Percentiles rank a stretch among this genome's conserved stretches.
Conservation (phyloP, 805 yeast species). For the Barnettozyma siamensis region DNA sequence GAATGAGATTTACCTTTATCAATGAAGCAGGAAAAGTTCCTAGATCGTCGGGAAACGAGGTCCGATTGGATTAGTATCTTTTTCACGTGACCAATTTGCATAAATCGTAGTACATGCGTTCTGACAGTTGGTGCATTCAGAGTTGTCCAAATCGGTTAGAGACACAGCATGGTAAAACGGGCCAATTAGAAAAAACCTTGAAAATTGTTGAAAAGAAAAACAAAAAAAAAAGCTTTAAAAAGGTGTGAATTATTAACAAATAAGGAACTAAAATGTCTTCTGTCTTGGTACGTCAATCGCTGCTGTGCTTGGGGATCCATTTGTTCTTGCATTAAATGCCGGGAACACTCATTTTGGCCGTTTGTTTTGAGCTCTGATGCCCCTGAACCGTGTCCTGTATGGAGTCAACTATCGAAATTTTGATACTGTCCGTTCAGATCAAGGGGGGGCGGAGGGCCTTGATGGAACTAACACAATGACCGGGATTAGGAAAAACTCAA, state of each 20-base stretch:
- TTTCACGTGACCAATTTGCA: too few relatives aligned
- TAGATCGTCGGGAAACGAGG: slow-evolving; percentile 2
- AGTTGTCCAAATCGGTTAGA: too few relatives aligned
- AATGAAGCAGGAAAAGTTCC: too few relatives aligned
- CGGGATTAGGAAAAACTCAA: background rate
- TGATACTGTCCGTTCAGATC: background rate
- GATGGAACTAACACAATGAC: background rate
- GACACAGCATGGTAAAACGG: slow-evolving; percentile 2
- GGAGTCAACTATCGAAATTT: too few relatives aligned
- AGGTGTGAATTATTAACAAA: background rate
- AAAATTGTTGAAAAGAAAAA: slow-evolving; percentile 5
- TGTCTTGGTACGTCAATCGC: slow-evolving; percentile 9
- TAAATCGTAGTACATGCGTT: too few relatives aligned
- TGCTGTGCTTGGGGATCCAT: background rate
- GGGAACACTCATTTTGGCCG: too few relatives aligned
- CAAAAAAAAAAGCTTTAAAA: background rate
- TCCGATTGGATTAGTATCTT: too few relatives aligned
- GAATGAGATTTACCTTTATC: background rate
- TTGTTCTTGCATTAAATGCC: background rate
- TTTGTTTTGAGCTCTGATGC: too few relatives aligned
- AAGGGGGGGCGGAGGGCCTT: background rate
- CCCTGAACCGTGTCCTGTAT: too few relatives aligned
- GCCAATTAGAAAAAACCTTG: slow-evolving; percentile 6
- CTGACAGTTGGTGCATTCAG: too few relatives aligned
- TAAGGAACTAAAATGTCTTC: slow-evolving; percentile 11